phyloP scores from a whole-genome alignment of 2,329 filamentous ascomycete genomes.

The Septoria petroselini region DNA sequence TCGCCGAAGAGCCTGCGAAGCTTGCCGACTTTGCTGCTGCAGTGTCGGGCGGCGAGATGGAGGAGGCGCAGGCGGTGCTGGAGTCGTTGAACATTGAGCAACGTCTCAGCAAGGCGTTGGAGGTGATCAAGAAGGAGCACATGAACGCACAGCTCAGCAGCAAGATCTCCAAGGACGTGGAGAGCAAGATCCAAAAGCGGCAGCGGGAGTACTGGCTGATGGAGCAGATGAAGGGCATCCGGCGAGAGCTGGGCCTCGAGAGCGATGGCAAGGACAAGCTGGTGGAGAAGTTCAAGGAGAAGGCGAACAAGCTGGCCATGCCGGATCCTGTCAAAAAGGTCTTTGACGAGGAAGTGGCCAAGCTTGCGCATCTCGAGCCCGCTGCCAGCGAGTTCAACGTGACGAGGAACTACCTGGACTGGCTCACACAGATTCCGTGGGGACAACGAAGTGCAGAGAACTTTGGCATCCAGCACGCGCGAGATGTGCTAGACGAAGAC shows the following conservation, averaged over 20 bases:
- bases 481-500: conserved; percentile 88
- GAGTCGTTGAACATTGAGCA: conserved; percentile 88
- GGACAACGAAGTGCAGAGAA: conserved; percentile 93
- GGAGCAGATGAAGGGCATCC: conserved; percentile 99
- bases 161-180: conserved; percentile 97
- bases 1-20: conserved; percentile 91
- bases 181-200: conserved; percentile 93
- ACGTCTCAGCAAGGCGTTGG: conserved; percentile 82
- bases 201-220: conserved; percentile 98
- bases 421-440: conserved; percentile 98
- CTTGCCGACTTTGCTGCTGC: conserved; percentile 96
- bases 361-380: conserved; percentile 89
- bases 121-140: conserved; percentile 94
- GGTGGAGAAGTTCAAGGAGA: conserved; percentile 95
- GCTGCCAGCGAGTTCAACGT: conserved; percentile 98
- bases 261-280: conserved; percentile 98
- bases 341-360: conserved; percentile 97
- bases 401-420: conserved; percentile 95
- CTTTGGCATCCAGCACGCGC: conserved; percentile 88
- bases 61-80: conserved; percentile 88
- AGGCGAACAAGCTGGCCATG: conserved; percentile 91
- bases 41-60: conserved; percentile 88
- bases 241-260: conserved; percentile 90
- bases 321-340: conserved; percentile 95
- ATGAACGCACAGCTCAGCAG: conserved; percentile 97